phyloP scores from a whole-genome alignment of 352 stramenopile species.

The Phytophthora vignae region DNA sequence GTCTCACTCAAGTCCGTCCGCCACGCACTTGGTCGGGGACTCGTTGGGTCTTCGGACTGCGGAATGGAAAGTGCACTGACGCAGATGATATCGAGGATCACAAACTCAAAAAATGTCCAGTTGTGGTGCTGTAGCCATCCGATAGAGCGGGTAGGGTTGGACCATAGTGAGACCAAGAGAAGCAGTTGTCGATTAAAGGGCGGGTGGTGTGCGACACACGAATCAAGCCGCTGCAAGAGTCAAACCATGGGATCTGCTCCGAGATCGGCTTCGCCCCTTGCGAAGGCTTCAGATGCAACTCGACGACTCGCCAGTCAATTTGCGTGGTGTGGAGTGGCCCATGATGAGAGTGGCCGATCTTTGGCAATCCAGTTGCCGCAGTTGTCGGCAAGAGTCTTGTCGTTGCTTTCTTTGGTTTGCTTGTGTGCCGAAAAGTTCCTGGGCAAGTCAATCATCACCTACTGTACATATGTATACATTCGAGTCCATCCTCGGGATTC shows the following conservation, averaged over 20 bases:
- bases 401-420: too few species aligned
- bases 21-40: background rate
- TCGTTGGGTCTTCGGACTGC: background rate
- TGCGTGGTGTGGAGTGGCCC: too few species aligned
- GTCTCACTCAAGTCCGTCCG: constrained; percentile 1
- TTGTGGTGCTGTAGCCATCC: constrained; percentile 14
- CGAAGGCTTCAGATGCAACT: background rate
- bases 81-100: background rate
- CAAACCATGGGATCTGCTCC: background rate
- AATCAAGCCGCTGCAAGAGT: background rate
- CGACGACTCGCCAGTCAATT: background rate
- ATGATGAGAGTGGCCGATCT: background rate
- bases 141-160: background rate
- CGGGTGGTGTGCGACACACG: constrained; percentile 14
- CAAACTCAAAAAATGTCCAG: constrained; percentile 3
- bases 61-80: constrained; percentile 21
- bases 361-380: too few species aligned
- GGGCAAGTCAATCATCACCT: too few species aligned
- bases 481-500: too few species aligned
- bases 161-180: constrained; percentile 21
- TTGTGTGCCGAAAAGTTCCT: too few species aligned
- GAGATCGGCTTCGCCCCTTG: constrained; percentile 12
- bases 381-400: too few species aligned
- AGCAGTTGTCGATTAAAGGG: constrained; percentile 12
- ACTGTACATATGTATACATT: too few species aligned